These are phyloP conservation scores for Teunomyces funiuensis DNA, from an alignment of 805 yeast species.

Conservation along the genomic window DNA sequence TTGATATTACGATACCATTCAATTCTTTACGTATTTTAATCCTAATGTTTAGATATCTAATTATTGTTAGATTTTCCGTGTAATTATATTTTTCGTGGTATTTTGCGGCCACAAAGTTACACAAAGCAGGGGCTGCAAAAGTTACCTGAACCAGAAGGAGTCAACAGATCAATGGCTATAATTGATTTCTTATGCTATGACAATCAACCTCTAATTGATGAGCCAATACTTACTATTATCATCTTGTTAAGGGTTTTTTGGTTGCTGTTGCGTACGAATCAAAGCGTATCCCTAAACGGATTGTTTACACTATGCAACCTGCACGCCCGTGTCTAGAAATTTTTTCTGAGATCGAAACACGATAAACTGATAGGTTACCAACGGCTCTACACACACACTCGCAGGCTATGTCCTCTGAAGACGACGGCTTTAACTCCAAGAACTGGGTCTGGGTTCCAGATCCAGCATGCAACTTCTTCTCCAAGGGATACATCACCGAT, in stretches of 20 bases:
- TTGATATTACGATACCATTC: constrained; percentile 1
- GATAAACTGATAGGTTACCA: neutral
- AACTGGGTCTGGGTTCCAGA: constrained; percentile 82
- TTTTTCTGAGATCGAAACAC: constrained; percentile 5
- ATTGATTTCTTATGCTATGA: too few species aligned
- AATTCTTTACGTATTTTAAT: constrained; percentile 3
- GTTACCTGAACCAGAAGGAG: constrained; percentile 1
- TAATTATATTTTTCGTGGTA: neutral
- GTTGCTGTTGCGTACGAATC: neutral
- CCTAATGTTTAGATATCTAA: constrained; percentile 1
- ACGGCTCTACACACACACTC: neutral
- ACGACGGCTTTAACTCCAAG: constrained; percentile 40
- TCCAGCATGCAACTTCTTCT: constrained; percentile 48
- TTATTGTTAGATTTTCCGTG: neutral
- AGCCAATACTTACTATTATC: too few species aligned
- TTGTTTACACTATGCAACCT: neutral
- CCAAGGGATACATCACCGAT: constrained; percentile 58
- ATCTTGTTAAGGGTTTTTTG: neutral
- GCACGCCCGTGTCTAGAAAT: constrained; percentile 4
- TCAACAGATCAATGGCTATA: too few species aligned
- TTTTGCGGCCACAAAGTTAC: neutral
- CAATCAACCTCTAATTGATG: too few species aligned
- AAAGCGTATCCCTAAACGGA: neutral
- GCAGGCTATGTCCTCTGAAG: constrained; percentile 18
- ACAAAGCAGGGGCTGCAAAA: neutral